Conservation (phyloP, 2,329 filamentous ascomycete genomes). For the Orbilia oligospora region DNA sequence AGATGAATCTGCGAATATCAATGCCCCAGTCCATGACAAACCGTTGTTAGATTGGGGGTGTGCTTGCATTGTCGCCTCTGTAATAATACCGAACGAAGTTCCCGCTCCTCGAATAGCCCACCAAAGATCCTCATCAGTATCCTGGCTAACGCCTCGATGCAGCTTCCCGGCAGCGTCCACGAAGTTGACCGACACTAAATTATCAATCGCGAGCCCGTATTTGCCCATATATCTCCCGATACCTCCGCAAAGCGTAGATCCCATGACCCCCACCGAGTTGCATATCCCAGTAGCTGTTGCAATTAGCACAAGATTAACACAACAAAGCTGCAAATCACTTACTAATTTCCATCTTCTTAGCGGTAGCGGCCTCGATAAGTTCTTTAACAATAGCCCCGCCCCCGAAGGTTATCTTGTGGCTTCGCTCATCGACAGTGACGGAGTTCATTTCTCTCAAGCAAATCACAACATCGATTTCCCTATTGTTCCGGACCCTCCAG, state of each 20-base stretch:
- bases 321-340: not conserved
- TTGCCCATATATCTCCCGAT: conserved; percentile 61
- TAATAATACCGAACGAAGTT: conserved; percentile 68
- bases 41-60: conserved; percentile 62
- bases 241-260: conserved; percentile 48
- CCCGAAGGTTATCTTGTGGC: conserved; percentile 56
- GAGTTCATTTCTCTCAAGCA: conserved; percentile 39
- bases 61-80: conserved; percentile 67
- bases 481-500: conserved; percentile 36
- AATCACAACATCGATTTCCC: conserved; percentile 56
- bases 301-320: not conserved
- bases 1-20: conserved; percentile 64
- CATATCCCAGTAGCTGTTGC: conserved; percentile 46
- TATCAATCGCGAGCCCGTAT: conserved; percentile 66
- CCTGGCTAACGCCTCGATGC: conserved; percentile 65
- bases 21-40: conserved; percentile 63
- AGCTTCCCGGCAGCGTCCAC: conserved; percentile 67
- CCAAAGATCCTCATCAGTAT: conserved; percentile 66
- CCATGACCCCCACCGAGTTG: conserved; percentile 47
- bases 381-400: conserved; percentile 57
- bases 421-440: conserved; percentile 44
- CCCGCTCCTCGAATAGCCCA: conserved; percentile 68
- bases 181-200: conserved; percentile 67
- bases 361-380: conserved; percentile 37
- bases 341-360: conserved; percentile 42